A percentile compares a stretch with the other conserved stretches of the same genome.
These are phyloP conservation scores for Pichia sp. DNA, from an alignment of 1,139 yeast species.

Conservation along the genomic window DNA sequence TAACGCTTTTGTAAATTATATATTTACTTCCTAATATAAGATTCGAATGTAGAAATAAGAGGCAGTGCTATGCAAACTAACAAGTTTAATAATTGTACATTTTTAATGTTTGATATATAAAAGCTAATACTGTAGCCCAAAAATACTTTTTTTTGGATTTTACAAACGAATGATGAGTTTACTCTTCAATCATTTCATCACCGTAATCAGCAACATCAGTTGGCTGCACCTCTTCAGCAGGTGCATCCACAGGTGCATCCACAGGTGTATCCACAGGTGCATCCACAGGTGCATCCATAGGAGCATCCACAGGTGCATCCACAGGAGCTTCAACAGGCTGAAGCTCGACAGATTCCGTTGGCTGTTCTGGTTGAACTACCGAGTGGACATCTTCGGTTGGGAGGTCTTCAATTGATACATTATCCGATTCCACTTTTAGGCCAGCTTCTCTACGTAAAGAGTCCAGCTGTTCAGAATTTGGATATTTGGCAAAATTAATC, in stretches of 20 bases:
- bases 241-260: neutral
- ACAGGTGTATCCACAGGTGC: neutral
- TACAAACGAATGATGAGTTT: neutral
- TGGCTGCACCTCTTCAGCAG: slow-evolving; percentile 1
- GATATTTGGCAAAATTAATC: slow-evolving; percentile 54
- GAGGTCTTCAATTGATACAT: neutral
- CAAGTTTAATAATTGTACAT: slow-evolving; percentile 1
- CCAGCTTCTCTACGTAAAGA: slow-evolving; percentile 15
- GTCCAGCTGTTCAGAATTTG: slow-evolving; percentile 16
- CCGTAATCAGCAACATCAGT: slow-evolving; percentile 18
- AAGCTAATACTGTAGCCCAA: neutral
- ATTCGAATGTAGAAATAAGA: too few species aligned
- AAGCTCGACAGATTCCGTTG: neutral
- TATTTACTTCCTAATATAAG: neutral
- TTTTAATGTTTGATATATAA: neutral
- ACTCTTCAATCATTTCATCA: slow-evolving; percentile 28
- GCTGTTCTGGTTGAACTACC: neutral
- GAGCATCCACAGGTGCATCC: neutral
- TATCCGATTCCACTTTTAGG: neutral
- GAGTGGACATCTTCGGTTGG: neutral
- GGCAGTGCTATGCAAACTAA: too few species aligned
- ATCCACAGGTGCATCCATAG: neutral
- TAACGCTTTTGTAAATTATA: neutral
- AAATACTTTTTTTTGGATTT: neutral
- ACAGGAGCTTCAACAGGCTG: neutral